Evolutionary conservation across 768 basidiomycete genomes (phyloP).

Genomic region (Nevesoporus exiguus): DNA sequence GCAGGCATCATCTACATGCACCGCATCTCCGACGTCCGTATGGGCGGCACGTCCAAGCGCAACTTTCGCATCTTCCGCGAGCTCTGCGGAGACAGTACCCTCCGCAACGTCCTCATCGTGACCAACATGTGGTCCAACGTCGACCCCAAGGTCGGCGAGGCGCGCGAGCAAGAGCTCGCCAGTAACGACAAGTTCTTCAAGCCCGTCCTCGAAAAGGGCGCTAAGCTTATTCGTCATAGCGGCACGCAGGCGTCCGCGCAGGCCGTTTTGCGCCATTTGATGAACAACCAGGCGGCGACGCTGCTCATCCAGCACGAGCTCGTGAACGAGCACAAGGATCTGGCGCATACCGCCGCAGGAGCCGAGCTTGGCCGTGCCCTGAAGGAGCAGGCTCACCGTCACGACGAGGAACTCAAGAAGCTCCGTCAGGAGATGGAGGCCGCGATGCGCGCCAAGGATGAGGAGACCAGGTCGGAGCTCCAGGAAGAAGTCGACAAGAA

Average conservation of each 20-base stretch:
- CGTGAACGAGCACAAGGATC: slow-evolving; percentile 45
- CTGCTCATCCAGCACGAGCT: slow-evolving; percentile 56
- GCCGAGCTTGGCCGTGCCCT: slow-evolving; percentile 49
- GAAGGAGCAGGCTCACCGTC: slow-evolving; percentile 43
- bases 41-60: slow-evolving; percentile 48
- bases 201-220: slow-evolving; percentile 47
- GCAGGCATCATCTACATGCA: slow-evolving; percentile 55
- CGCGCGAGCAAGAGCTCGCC: slow-evolving; percentile 45
- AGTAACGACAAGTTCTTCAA: slow-evolving; percentile 47
- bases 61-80: slow-evolving; percentile 52
- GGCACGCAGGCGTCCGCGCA: slow-evolving; percentile 41
- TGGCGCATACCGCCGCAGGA: slow-evolving; percentile 53
- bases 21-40: slow-evolving; percentile 48
- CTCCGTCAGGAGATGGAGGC: slow-evolving; percentile 46
- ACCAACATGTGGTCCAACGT: slow-evolving; percentile 55
- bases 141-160: slow-evolving; percentile 35
- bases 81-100: slow-evolving; percentile 48
- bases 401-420: slow-evolving; percentile 45
- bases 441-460: slow-evolving; percentile 43
- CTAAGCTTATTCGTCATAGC: slow-evolving; percentile 41
- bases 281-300: slow-evolving; percentile 38
- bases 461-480: slow-evolving; percentile 44
- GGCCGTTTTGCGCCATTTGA: slow-evolving; percentile 40
- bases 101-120: slow-evolving; percentile 49
- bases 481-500: slow-evolving; percentile 42